Evolutionary conservation across 257 asterid genomes (phyloP).

Genomic region (Nicotiana knightiana): DNA sequence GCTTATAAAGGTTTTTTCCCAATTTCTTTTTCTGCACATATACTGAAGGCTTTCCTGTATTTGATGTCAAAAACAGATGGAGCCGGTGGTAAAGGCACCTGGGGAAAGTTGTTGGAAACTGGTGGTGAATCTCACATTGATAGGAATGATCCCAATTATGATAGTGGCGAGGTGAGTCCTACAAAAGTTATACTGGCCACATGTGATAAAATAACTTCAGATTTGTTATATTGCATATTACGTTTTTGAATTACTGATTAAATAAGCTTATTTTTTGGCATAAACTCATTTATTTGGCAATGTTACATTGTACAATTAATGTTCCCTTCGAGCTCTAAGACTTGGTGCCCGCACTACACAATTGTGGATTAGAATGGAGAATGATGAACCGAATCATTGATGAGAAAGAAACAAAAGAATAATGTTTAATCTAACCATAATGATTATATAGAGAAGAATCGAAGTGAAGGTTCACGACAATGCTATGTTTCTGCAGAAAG

Average conservation of each 20-base stretch:
- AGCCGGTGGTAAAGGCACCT: constrained; percentile 98
- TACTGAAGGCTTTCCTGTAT: constrained; percentile 9
- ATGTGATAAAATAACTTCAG: background rate
- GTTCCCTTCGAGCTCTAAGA: background rate
- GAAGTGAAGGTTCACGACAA: background rate
- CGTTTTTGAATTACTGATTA: background rate
- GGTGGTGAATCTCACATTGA: constrained; percentile 61
- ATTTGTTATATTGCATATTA: background rate
- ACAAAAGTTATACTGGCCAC: background rate
- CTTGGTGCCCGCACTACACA: background rate
- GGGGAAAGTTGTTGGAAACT: constrained; percentile 94
- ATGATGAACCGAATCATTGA: background rate
- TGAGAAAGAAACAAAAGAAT: background rate
- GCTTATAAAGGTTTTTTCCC: background rate
- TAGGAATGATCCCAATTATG: constrained; percentile 90
- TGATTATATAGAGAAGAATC: background rate
- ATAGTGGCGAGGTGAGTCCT: constrained; percentile 80
- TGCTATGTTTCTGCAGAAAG: background rate
- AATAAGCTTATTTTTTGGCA: background rate
- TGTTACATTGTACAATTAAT: background rate
- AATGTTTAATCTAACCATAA: background rate
- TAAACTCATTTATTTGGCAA: background rate
- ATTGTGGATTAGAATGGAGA: background rate
- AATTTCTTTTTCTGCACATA: background rate
- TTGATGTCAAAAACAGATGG: constrained; percentile 62